Evolutionary conservation across 2,329 filamentous ascomycete species (phyloP).

Genomic region (Aspergillus tanneri): DNA sequence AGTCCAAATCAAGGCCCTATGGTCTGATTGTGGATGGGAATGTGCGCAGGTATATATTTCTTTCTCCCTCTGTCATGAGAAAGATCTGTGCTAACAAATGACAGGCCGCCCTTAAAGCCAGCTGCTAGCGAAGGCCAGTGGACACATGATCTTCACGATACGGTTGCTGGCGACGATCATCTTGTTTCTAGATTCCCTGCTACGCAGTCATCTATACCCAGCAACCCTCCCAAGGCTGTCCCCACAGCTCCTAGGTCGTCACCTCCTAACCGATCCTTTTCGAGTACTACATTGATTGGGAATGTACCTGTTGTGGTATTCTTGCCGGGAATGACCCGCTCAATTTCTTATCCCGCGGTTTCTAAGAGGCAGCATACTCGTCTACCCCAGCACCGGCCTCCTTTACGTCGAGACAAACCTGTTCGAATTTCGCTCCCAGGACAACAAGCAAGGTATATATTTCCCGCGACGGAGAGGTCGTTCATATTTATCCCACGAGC

Average conservation of each 20-base stretch:
- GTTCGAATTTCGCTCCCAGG: slow-evolving; percentile 88
- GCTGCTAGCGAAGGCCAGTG: slow-evolving; percentile 70
- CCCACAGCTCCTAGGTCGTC: slow-evolving; percentile 55
- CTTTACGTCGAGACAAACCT: slow-evolving; percentile 90
- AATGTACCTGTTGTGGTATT: slow-evolving; percentile 82
- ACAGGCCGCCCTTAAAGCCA: slow-evolving; percentile 43
- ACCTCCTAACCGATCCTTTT: slow-evolving; percentile 74
- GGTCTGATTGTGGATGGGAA: slow-evolving; percentile 46
- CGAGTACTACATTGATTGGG: slow-evolving; percentile 77
- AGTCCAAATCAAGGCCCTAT: slow-evolving; percentile 58
- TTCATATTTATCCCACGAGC: slow-evolving; percentile 98
- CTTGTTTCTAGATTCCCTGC: slow-evolving; percentile 34
- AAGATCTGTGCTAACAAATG: slow-evolving; percentile 25
- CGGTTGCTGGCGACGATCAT: slow-evolving; percentile 44
- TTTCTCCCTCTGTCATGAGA: background rate
- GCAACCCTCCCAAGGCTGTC: slow-evolving; percentile 33
- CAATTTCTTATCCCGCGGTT: slow-evolving; percentile 70
- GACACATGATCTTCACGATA: slow-evolving; percentile 94
- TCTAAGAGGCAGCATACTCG: slow-evolving; percentile 89
- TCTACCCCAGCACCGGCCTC: slow-evolving; percentile 89
- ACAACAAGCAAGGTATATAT: slow-evolving; percentile 79
- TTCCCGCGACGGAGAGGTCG: slow-evolving; percentile 82
- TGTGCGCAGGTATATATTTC: slow-evolving; percentile 41
- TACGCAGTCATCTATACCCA: slow-evolving; percentile 28
- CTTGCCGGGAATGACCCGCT: slow-evolving; percentile 70